phyloP scores from a whole-genome alignment of 2,329 filamentous ascomycete species.

The Nemania bipapillata region DNA sequence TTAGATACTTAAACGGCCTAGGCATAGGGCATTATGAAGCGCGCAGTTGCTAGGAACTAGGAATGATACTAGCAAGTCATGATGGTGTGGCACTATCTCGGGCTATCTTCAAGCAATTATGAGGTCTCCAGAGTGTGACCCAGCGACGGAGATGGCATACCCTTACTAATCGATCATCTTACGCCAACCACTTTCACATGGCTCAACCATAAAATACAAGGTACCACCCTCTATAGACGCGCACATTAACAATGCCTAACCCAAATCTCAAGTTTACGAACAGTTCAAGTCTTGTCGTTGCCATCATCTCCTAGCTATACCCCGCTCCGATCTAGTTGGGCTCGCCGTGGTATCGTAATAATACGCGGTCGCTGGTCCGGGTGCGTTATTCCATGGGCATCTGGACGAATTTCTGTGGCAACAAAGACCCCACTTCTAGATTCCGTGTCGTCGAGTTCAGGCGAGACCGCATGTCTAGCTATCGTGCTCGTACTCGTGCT shows the following conservation, averaged over 20 bases:
- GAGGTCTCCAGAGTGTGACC: not conserved
- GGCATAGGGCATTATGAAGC: not conserved
- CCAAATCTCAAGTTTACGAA: slow-evolving; percentile 7
- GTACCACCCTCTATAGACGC: slow-evolving; percentile 16
- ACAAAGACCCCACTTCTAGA: slow-evolving; percentile 18
- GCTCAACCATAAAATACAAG: slow-evolving; percentile 10
- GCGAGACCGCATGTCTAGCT: not conserved
- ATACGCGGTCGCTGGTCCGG: slow-evolving; percentile 24
- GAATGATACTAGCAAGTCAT: not conserved
- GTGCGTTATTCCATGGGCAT: not conserved
- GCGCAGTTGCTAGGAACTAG: not conserved
- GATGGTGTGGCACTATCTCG: slow-evolving; percentile 1
- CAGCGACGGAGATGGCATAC: not conserved
- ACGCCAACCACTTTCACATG: not conserved
- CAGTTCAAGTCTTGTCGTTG: not conserved
- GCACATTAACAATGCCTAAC: slow-evolving; percentile 13
- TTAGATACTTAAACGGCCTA: slow-evolving; percentile 56
- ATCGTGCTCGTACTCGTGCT: not conserved
- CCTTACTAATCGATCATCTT: not conserved
- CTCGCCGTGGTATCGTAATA: slow-evolving; percentile 33
- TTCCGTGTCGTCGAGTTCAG: slow-evolving; percentile 9
- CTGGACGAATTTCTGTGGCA: slow-evolving; percentile 29
- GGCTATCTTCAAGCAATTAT: not conserved
- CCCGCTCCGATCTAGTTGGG: not conserved
- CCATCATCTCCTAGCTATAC: not conserved